Conservation (phyloP, 768 basidiomycete genomes). For the Glaciozyma antarctica region DNA sequence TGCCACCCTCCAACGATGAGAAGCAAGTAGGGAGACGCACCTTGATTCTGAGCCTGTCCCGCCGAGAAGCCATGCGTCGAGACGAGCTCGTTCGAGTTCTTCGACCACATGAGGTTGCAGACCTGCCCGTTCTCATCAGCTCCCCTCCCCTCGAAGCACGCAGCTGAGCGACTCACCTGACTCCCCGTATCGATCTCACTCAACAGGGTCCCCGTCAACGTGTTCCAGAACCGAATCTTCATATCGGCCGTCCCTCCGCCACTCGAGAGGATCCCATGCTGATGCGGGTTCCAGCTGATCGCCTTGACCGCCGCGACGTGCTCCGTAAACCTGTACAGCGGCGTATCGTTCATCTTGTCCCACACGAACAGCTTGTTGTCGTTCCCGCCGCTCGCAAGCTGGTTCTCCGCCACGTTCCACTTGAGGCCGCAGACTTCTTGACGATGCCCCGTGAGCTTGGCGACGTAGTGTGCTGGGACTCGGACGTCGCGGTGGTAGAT, state of each 20-base stretch:
- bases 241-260: conserved; percentile 99
- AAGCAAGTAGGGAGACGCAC: conserved; percentile 50
- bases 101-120: conserved; percentile 92
- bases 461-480: conserved; percentile 56
- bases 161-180: conserved; percentile 54
- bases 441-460: conserved; percentile 48
- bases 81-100: conserved; percentile 78
- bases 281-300: conserved; percentile 95
- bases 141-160: neutral
- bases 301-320: conserved; percentile 97
- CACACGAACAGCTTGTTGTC: conserved; percentile 99
- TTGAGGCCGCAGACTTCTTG: conserved; percentile 95
- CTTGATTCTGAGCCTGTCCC: conserved; percentile 88
- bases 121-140: conserved; percentile 48
- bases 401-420: conserved; percentile 60
- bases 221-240: conserved; percentile 97
- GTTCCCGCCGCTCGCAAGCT: conserved; percentile 87
- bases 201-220: conserved; percentile 70
- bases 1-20: neutral
- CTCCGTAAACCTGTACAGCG: conserved; percentile 90
- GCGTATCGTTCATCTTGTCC: conserved; percentile 61
- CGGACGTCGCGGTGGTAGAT: conserved; percentile 90
- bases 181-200: conserved; percentile 82
- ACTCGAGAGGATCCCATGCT: conserved; percentile 77
- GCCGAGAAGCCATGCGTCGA: conserved; percentile 96